Percentiles rank a stretch among this genome's conserved stretches.
Evolutionary conservation across 345 rosid genomes (phyloP).

Genomic region (Iberis pinnata): DNA sequence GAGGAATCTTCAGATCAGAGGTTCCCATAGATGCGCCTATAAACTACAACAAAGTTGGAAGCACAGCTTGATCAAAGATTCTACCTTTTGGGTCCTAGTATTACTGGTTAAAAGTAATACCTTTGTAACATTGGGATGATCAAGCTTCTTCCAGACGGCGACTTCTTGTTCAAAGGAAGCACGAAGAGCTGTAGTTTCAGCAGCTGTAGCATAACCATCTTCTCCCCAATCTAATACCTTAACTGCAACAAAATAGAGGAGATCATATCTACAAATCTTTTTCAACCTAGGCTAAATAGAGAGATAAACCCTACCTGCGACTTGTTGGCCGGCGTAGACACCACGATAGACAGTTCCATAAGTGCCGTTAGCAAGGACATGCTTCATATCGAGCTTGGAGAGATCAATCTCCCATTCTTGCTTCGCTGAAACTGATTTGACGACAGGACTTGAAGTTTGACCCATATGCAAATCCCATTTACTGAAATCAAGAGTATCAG

Average conservation of each 20-base stretch:
- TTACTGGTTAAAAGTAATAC: conserved; percentile 24
- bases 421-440: conserved; percentile 30
- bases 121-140: conserved; percentile 76
- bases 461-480: conserved; percentile 79
- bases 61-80: neutral
- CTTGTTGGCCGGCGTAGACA: conserved; percentile 61
- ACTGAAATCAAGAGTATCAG: conserved; percentile 72
- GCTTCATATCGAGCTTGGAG: conserved; percentile 52
- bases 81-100: neutral
- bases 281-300: too few relatives aligned
- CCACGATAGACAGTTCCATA: conserved; percentile 73
- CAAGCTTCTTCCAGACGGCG: conserved; percentile 87
- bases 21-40: conserved; percentile 90
- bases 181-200: conserved; percentile 54
- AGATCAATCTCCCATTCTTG: conserved; percentile 87
- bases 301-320: conserved; percentile 71
- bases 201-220: conserved; percentile 52
- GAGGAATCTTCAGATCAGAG: conserved; percentile 60
- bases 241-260: conserved; percentile 38
- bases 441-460: conserved; percentile 36
- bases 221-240: conserved; percentile 81
- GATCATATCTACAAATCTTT: too few relatives aligned
- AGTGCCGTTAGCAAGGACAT: conserved; percentile 65
- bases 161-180: conserved; percentile 77
- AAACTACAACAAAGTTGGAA: conserved; percentile 34